Conservation (phyloP, 352 stramenopile genomes). For the Globisporangium abappressorium region DNA sequence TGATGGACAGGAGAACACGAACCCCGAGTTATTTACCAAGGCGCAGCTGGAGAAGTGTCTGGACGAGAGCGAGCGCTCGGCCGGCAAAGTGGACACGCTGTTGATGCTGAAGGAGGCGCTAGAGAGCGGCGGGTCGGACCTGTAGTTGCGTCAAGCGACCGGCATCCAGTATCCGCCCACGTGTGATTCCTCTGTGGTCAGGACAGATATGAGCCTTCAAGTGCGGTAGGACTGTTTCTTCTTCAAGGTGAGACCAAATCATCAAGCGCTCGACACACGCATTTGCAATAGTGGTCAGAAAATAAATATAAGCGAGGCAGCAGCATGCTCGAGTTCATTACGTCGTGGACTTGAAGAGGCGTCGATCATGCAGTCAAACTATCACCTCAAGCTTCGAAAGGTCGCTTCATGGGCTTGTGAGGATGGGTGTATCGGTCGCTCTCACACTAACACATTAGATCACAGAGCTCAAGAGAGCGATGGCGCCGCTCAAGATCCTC, state of each 20-base stretch:
- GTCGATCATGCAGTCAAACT: neutral
- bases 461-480: constrained; percentile 10
- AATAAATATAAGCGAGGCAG: constrained; percentile 1
- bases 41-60: constrained; percentile 57
- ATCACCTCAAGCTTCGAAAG: neutral
- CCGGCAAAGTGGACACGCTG: constrained; percentile 49
- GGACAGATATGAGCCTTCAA: neutral
- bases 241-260: neutral
- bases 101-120: constrained; percentile 50
- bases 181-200: neutral
- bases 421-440: neutral
- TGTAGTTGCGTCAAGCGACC: constrained; percentile 8
- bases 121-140: constrained; percentile 35
- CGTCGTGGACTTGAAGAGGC: neutral
- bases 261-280: neutral
- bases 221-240: neutral
- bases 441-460: neutral
- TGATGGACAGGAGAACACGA: constrained; percentile 47
- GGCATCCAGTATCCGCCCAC: neutral
- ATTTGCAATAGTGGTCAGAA: neutral
- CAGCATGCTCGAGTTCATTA: neutral
- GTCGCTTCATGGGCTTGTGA: neutral
- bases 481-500: constrained; percentile 74
- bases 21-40: constrained; percentile 71
- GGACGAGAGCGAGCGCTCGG: constrained; percentile 46